Evolutionary conservation across 306 rosid species (phyloP).

Genomic region (Malus sieversii): DNA sequence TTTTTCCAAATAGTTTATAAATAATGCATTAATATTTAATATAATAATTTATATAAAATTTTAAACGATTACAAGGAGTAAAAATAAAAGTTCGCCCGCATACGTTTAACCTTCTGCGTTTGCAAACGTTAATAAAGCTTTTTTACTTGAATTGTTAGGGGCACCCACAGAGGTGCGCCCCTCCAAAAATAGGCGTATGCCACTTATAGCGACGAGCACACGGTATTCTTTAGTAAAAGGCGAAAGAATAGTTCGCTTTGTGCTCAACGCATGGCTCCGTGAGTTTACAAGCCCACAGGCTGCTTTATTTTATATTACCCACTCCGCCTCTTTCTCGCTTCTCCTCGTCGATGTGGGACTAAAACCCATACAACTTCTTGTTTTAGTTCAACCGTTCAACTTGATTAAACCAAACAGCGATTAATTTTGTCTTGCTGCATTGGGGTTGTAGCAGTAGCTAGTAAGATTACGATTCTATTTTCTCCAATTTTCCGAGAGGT

Average conservation of each 20-base stretch:
- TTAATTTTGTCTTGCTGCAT: no score
- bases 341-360: not conserved
- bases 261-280: constrained; percentile 36
- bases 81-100: fast-evolving
- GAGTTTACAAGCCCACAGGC: fast-evolving
- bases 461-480: not conserved
- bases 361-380: not conserved
- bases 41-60: no score
- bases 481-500: not conserved
- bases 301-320: not conserved
- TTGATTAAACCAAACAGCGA: not conserved
- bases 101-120: no score
- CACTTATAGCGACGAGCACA: not conserved
- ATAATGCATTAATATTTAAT: no score
- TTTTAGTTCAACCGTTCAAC: no score
- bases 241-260: constrained; percentile 66
- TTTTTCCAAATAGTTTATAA: no score
- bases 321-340: not conserved
- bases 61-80: fast-evolving
- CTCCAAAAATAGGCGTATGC: not conserved
- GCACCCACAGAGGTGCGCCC: not conserved
- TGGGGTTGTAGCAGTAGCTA: not conserved
- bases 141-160: not conserved
- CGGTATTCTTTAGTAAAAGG: constrained; percentile 74
- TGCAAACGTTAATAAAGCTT: no score